A percentile compares a stretch with the other conserved stretches of the same genome.
Conservation (phyloP, 2,329 filamentous ascomycete genomes). For the Dryadomyces quercivorus region DNA sequence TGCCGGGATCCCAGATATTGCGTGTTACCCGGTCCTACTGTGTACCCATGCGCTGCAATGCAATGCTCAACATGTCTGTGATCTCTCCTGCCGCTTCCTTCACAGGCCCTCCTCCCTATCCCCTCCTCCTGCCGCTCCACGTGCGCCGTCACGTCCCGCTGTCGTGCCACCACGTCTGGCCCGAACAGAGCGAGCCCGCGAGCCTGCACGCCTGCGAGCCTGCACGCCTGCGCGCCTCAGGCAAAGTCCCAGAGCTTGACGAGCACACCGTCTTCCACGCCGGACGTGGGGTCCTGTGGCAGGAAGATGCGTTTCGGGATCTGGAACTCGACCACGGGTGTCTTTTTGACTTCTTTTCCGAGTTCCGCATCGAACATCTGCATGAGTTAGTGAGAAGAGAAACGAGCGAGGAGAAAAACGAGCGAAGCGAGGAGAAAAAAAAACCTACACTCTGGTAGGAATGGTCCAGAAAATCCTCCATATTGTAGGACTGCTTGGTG, state of each 20-base stretch:
- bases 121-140: neutral
- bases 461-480: slow-evolving; percentile 97
- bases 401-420: no score
- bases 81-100: neutral
- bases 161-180: slow-evolving; percentile 3
- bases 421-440: neutral
- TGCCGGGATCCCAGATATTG: neutral
- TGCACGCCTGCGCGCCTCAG: slow-evolving; percentile 4
- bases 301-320: slow-evolving; percentile 78
- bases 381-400: slow-evolving; percentile 24
- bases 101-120: neutral
- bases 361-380: slow-evolving; percentile 72
- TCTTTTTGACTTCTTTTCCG: slow-evolving; percentile 70
- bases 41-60: neutral
- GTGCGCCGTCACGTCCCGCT: neutral
- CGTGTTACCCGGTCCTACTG: no score
- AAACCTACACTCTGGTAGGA: slow-evolving; percentile 66
- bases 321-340: slow-evolving; percentile 82
- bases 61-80: neutral
- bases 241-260: slow-evolving; percentile 51
- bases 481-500: slow-evolving; percentile 84
- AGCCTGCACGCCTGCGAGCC: neutral
- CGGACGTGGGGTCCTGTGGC: slow-evolving; percentile 34
- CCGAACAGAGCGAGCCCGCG: no score
- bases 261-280: slow-evolving; percentile 39